These are phyloP conservation scores for Talaromyces sp. DNA, from an alignment of 2,329 filamentous ascomycete species.

Conservation along the genomic window DNA sequence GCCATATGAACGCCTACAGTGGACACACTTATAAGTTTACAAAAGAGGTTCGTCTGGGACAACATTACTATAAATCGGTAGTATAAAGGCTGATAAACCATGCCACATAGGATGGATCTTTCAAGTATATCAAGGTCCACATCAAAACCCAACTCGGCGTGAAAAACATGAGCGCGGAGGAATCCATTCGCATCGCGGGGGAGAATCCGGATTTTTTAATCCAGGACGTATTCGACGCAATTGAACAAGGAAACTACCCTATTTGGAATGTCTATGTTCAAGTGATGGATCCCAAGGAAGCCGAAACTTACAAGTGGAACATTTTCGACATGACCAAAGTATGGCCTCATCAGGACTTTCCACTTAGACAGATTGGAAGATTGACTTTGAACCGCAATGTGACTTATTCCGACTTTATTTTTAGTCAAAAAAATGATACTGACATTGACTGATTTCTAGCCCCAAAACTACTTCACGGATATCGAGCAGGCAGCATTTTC, in stretches of 20 bases:
- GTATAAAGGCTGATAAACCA: background rate
- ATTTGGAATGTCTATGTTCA: slow-evolving; percentile 53
- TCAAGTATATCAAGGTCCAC: slow-evolving; percentile 58
- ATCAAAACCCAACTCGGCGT: slow-evolving; percentile 33
- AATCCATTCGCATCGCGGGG: slow-evolving; percentile 46
- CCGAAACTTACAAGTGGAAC: slow-evolving; percentile 42
- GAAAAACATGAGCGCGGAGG: slow-evolving; percentile 48
- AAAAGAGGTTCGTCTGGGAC: slow-evolving; percentile 35
- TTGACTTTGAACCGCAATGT: slow-evolving; percentile 49
- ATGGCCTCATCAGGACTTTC: slow-evolving; percentile 48
- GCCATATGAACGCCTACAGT: slow-evolving; percentile 59
- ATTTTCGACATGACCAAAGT: slow-evolving; percentile 54
- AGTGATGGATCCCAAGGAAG: slow-evolving; percentile 48
- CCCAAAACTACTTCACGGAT: slow-evolving; percentile 59
- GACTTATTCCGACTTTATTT: slow-evolving; percentile 3
- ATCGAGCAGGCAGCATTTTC: slow-evolving; percentile 64
- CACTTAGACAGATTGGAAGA: slow-evolving; percentile 44
- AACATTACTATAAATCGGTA: background rate
- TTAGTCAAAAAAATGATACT: background rate
- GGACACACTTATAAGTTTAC: slow-evolving; percentile 60
- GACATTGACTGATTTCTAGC: slow-evolving; percentile 14
- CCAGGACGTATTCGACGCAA: slow-evolving; percentile 57
- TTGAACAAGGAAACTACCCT: slow-evolving; percentile 52
- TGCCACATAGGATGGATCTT: slow-evolving; percentile 46
- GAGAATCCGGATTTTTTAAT: slow-evolving; percentile 54